These are phyloP conservation scores for Pythium biforme DNA, from an alignment of 352 stramenopile genomes.

Conservation along the genomic window DNA sequence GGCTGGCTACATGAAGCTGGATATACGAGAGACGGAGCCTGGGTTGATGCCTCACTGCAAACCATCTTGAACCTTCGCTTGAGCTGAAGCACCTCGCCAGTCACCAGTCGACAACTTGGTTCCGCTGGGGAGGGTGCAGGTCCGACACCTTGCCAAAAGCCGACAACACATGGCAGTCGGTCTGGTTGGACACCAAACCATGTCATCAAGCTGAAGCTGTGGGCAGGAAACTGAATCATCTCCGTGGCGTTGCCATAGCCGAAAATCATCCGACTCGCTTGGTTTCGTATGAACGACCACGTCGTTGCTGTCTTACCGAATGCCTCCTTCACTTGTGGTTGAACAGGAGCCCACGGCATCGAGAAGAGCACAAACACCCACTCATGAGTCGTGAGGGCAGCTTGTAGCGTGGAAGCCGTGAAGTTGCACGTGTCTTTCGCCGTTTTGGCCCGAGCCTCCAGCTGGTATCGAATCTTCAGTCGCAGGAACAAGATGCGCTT, in stretches of 20 bases:
- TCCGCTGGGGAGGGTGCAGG: constrained; percentile 4
- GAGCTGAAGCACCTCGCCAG: constrained; percentile 4
- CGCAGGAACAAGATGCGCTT: constrained; percentile 33
- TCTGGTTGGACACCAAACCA: constrained; percentile 27
- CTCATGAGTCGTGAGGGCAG: constrained; percentile 16
- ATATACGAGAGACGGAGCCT: constrained; percentile 2
- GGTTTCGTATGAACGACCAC: constrained; percentile 31
- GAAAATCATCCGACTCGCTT: constrained; percentile 29
- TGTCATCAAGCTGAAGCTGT: constrained; percentile 35
- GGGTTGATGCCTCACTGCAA: neutral
- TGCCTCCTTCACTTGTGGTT: neutral
- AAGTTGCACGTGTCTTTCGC: constrained; percentile 25
- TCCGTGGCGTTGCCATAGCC: constrained; percentile 28
- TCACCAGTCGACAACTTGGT: neutral
- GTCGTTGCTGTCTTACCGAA: constrained; percentile 39
- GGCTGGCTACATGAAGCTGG: neutral
- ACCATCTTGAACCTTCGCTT: constrained; percentile 24
- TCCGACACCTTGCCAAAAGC: constrained; percentile 39
- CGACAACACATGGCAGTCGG: constrained; percentile 34
- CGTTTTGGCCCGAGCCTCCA: constrained; percentile 24
- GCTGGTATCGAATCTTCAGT: constrained; percentile 37
- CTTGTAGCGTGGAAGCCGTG: constrained; percentile 18
- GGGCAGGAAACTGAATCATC: neutral
- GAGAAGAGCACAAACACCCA: constrained; percentile 41
- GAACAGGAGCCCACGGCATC: constrained; percentile 33